Evolutionary conservation across 768 basidiomycete genomes (phyloP).

Genomic region (Mycena epipterygia): DNA sequence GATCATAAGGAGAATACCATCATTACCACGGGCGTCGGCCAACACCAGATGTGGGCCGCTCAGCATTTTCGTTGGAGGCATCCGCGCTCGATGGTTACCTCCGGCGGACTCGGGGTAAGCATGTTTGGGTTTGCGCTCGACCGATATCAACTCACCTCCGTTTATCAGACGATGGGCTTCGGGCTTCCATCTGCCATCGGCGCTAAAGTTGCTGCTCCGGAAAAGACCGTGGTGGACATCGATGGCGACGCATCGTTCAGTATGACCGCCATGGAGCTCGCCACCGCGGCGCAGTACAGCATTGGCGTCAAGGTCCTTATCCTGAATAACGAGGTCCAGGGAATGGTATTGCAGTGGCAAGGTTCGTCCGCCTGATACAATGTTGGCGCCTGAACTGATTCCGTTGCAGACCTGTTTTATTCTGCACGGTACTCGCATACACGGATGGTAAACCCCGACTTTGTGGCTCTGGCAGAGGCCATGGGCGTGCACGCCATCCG

Average conservation of each 20-base stretch:
- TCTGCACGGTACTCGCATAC: conserved; percentile 96
- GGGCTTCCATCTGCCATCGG: conserved; percentile 96
- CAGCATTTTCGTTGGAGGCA: conserved; percentile 93
- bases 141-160: no score
- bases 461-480: conserved; percentile 87
- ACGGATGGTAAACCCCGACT: conserved; percentile 95
- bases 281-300: conserved; percentile 89
- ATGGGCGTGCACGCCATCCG: conserved; percentile 96
- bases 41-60: conserved; percentile 99
- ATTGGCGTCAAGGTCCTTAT: conserved; percentile 97
- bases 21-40: conserved; percentile 94
- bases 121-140: no score
- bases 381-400: not conserved
- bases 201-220: conserved; percentile 95
- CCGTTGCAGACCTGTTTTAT: conserved; percentile 86
- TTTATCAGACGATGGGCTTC: conserved; percentile 99
- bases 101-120: conserved; percentile 90
- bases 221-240: conserved; percentile 95
- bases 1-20: conserved; percentile 89
- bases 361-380: not conserved
- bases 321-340: conserved; percentile 97
- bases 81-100: conserved; percentile 91
- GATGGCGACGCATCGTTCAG: conserved; percentile 99
- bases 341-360: conserved; percentile 99
- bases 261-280: conserved; percentile 99